These are phyloP conservation scores for Neopestalotiopsis rosae DNA, from an alignment of 2,329 filamentous ascomycete genomes.

Conservation along the genomic window DNA sequence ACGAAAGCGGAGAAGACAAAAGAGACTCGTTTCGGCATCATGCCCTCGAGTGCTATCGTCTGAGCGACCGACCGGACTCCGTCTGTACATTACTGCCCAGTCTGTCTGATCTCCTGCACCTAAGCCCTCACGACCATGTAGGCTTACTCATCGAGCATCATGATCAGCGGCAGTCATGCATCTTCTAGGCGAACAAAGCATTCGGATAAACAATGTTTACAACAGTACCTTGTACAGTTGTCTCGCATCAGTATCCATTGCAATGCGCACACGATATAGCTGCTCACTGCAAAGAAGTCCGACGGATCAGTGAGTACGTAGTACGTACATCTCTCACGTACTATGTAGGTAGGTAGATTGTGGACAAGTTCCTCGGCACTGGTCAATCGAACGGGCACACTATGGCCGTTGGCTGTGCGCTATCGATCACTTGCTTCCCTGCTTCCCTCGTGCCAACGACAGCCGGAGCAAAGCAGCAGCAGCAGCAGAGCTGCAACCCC, in stretches of 20 bases:
- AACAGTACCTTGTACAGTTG: neutral
- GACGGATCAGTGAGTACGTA: neutral
- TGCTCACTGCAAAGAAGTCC: neutral
- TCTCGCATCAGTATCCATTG: neutral
- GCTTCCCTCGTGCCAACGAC: neutral
- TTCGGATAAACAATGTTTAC: neutral
- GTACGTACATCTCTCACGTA: neutral
- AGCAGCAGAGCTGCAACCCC: neutral
- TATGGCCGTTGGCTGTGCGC: neutral
- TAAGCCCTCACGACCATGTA: neutral
- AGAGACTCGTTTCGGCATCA: neutral
- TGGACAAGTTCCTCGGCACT: neutral
- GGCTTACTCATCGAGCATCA: neutral
- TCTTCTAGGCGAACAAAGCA: neutral
- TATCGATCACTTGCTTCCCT: neutral
- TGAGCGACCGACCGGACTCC: neutral
- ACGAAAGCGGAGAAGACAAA: neutral
- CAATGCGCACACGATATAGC: neutral
- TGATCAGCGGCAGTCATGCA: neutral
- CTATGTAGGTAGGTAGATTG: neutral
- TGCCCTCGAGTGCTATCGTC: neutral
- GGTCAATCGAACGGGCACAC: neutral
- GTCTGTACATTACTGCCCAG: neutral
- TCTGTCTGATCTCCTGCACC: neutral
- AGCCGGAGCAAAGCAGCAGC: neutral